Evolutionary conservation across 768 basidiomycete genomes (phyloP).

Genomic region (Lactifluus piperatus): DNA sequence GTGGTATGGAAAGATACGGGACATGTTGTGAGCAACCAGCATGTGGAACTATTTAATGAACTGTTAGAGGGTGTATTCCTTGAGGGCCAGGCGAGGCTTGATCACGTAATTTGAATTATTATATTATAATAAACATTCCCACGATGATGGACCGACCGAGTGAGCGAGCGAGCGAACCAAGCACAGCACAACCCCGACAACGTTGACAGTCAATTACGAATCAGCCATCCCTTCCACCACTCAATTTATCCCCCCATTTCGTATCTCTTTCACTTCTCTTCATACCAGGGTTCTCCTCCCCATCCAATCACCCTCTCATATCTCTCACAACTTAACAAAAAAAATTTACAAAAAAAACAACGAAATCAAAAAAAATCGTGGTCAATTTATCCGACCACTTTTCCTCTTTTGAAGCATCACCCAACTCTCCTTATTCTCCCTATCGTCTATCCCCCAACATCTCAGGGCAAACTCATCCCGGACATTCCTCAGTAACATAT

Average conservation of each 20-base stretch:
- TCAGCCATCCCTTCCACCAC: background rate
- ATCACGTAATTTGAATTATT: background rate
- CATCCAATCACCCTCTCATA: background rate
- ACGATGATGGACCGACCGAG: conserved; percentile 14
- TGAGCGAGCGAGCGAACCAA: background rate
- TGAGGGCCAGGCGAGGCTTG: conserved; percentile 21
- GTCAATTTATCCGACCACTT: conserved; percentile 4
- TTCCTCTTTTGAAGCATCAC: conserved; percentile 1
- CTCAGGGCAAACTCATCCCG: background rate
- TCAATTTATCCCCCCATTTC: background rate
- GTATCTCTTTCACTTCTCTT: background rate
- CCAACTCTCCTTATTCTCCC: conserved; percentile 15
- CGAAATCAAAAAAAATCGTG: background rate
- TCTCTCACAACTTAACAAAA: background rate
- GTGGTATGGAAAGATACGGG: conserved; percentile 55
- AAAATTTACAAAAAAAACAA: background rate
- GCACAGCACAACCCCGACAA: conserved; percentile 6
- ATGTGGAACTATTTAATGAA: conserved; percentile 40
- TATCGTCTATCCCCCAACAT: background rate
- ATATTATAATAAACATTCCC: background rate
- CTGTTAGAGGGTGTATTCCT: conserved; percentile 47
- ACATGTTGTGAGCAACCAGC: conserved; percentile 51
- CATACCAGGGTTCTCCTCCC: background rate
- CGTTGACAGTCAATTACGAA: conserved; percentile 14
- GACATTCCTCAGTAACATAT: background rate